Percentiles rank a stretch among this genome's conserved stretches.
These are phyloP conservation scores for Fusarium mundagurra DNA, from an alignment of 2,329 filamentous ascomycete genomes.

Conservation along the genomic window DNA sequence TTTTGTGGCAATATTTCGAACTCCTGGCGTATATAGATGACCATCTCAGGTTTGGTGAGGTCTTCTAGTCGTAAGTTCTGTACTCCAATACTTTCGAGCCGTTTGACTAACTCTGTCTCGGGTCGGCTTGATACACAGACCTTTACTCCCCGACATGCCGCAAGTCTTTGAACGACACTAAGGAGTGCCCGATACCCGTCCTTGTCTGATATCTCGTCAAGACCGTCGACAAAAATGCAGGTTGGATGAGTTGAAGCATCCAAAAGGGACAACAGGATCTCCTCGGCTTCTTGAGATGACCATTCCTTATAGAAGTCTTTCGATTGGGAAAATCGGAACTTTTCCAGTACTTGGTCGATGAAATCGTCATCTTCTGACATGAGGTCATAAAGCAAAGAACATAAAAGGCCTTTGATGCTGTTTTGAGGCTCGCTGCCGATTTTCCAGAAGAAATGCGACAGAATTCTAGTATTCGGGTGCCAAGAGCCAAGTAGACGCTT, in stretches of 20 bases:
- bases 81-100: rapidly evolving
- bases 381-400: background rate
- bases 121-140: background rate
- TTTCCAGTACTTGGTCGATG: rapidly evolving
- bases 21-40: rapidly evolving
- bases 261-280: rapidly evolving
- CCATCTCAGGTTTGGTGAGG: background rate
- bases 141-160: rapidly evolving
- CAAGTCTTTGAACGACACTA: rapidly evolving
- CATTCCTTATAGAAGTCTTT: background rate
- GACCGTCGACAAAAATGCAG: background rate
- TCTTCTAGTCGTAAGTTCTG: background rate
- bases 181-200: rapidly evolving
- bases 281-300: background rate
- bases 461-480: rapidly evolving
- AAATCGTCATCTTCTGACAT: rapidly evolving
- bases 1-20: rapidly evolving
- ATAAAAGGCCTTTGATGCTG: background rate
- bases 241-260: rapidly evolving
- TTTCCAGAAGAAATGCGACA: slow-evolving; percentile 8
- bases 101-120: background rate
- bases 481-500: rapidly evolving
- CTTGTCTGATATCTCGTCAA: background rate
- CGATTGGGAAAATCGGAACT: rapidly evolving
- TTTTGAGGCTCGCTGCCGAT: background rate